phyloP scores from a whole-genome alignment of 768 basidiomycete species.

The Auriculariales sp. region DNA sequence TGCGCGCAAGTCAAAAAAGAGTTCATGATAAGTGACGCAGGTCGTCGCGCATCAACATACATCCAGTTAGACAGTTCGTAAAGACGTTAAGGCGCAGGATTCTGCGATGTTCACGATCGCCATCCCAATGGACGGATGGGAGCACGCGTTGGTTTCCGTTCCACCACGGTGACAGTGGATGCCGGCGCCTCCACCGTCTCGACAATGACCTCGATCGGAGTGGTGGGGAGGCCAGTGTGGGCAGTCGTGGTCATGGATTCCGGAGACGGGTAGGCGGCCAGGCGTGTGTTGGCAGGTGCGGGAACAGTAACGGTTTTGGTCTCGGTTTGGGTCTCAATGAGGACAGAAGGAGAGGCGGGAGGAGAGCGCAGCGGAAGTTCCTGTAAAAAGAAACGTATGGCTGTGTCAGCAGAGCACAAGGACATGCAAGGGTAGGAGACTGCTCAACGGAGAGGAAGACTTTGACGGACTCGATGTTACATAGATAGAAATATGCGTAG shows the following conservation, averaged over 20 bases:
- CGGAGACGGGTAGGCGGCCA: slow-evolving; percentile 58
- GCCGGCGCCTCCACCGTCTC: slow-evolving; percentile 24
- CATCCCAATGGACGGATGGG: too few species aligned
- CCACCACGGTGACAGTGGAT: slow-evolving; percentile 11
- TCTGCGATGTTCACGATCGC: too few species aligned
- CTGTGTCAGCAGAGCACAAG: neutral
- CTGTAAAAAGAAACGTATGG: slow-evolving; percentile 14
- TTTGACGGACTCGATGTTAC: neutral
- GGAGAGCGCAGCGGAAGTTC: slow-evolving; percentile 28
- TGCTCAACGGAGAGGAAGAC: neutral
- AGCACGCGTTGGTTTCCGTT: too few species aligned
- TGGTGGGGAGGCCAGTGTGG: slow-evolving; percentile 31
- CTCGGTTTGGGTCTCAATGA: slow-evolving; percentile 19
- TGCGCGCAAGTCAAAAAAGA: too few species aligned
- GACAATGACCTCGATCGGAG: slow-evolving; percentile 46
- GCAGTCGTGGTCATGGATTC: slow-evolving; percentile 24
- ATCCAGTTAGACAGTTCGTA: too few species aligned
- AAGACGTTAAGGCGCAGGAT: too few species aligned
- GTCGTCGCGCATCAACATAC: too few species aligned
- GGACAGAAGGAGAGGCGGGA: slow-evolving; percentile 16
- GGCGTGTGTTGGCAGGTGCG: slow-evolving; percentile 65
- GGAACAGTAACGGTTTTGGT: slow-evolving; percentile 58
- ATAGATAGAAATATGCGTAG: neutral
- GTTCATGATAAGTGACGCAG: too few species aligned
- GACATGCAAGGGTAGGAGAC: neutral